These are phyloP conservation scores for Pseudogymnoascus pannorum DNA, from an alignment of 2,329 filamentous ascomycete genomes.

Conservation along the genomic window DNA sequence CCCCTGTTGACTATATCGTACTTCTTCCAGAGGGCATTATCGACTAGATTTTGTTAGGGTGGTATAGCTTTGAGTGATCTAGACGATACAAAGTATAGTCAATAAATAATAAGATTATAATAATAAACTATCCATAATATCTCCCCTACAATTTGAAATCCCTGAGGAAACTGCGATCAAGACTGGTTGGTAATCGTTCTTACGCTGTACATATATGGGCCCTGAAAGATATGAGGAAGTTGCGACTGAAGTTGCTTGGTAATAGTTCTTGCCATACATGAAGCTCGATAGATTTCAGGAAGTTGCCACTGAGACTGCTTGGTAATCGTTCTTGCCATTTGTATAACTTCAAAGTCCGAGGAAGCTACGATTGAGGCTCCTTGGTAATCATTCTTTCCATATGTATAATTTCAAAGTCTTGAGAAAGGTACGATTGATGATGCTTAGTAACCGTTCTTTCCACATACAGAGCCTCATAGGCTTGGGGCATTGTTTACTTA, in stretches of 20 bases:
- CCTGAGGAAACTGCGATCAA: too few species aligned
- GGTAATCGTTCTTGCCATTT: not conserved
- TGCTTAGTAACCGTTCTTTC: too few species aligned
- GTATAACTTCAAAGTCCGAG: not conserved
- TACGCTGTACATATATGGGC: too few species aligned
- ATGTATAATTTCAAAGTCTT: not conserved
- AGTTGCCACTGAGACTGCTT: not conserved
- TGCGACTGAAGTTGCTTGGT: too few species aligned
- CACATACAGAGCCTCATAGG: too few species aligned
- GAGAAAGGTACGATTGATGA: too few species aligned
- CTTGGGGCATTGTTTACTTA: rapidly evolving
- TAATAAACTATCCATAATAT: not conserved
- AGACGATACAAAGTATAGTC: not conserved
- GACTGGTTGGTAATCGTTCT: too few species aligned
- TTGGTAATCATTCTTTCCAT: conserved; percentile 10
- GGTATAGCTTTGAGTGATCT: not conserved
- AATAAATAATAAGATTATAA: not conserved
- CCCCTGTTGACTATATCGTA: conserved; percentile 60
- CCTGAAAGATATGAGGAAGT: too few species aligned
- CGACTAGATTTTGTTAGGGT: conserved; percentile 36
- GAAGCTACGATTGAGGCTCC: not conserved
- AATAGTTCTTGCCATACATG: too few species aligned
- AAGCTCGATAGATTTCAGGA: not conserved
- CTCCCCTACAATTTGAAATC: too few species aligned
- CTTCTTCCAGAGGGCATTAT: conserved; percentile 51